These are phyloP conservation scores for Dactylellina sp. DNA, from an alignment of 2,329 filamentous ascomycete genomes.

Conservation along the genomic window DNA sequence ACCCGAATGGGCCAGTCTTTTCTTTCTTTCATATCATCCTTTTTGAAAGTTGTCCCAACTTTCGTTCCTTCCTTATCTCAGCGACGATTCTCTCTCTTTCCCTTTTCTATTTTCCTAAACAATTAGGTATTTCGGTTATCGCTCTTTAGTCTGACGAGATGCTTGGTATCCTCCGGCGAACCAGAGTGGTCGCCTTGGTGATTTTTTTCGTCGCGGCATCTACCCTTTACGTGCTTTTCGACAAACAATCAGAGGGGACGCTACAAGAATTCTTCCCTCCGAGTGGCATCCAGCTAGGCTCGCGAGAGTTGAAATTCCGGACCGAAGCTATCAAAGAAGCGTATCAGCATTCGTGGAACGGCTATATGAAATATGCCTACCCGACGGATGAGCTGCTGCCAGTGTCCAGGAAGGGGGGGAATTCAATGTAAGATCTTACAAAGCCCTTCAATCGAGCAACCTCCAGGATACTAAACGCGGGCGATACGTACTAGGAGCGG, in stretches of 20 bases:
- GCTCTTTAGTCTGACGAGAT: conserved; percentile 9
- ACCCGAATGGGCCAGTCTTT: neutral
- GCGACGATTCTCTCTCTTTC: too few relatives aligned
- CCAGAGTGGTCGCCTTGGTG: conserved; percentile 29
- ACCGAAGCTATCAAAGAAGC: conserved; percentile 74
- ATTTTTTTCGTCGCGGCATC: conserved; percentile 26
- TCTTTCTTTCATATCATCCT: neutral
- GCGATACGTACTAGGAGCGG: conserved; percentile 71
- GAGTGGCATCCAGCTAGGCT: conserved; percentile 23
- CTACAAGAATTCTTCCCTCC: conserved; percentile 25
- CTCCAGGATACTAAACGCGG: neutral
- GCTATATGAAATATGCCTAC: conserved; percentile 79
- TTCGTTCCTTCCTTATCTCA: conserved; percentile 4
- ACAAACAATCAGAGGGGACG: conserved; percentile 3
- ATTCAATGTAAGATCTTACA: conserved; percentile 72
- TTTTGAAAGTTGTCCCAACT: neutral
- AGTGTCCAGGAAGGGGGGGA: conserved; percentile 72
- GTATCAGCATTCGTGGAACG: conserved; percentile 78
- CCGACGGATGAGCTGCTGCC: conserved; percentile 81
- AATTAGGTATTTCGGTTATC: neutral
- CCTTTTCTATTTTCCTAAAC: too few relatives aligned
- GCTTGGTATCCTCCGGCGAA: conserved; percentile 34
- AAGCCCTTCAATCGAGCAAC: neutral
- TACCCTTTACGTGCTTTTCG: conserved; percentile 19
- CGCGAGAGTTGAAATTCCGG: conserved; percentile 60